Evolutionary conservation across 768 basidiomycete species (phyloP).

Genomic region (Pluteus cervinus): DNA sequence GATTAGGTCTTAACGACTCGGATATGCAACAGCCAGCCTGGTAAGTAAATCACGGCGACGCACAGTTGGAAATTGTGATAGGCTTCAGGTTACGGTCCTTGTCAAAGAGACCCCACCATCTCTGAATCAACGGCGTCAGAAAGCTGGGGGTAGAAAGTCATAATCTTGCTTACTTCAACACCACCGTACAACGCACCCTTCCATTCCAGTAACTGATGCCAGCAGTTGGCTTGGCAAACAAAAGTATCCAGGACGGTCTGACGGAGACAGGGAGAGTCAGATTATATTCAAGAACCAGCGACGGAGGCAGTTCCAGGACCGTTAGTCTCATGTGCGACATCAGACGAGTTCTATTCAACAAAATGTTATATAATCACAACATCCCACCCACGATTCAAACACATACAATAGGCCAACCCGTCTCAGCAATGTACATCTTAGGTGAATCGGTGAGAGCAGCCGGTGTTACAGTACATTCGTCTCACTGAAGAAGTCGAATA

Average conservation of each 20-base stretch:
- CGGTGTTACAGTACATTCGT: too few species aligned
- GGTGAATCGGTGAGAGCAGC: too few species aligned
- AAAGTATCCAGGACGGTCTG: constrained; percentile 81
- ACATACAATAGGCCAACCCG: constrained; percentile 70
- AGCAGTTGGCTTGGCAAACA: constrained; percentile 88
- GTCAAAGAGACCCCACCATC: constrained; percentile 45
- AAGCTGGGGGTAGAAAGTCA: too few species aligned
- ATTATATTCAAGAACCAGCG: constrained; percentile 47
- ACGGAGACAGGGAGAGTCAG: constrained; percentile 6
- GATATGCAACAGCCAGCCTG: too few species aligned
- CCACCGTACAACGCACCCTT: too few species aligned
- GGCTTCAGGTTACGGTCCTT: constrained; percentile 60
- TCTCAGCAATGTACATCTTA: constrained; percentile 91
- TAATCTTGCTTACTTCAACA: constrained; percentile 54
- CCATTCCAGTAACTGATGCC: too few species aligned
- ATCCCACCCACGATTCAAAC: too few species aligned
- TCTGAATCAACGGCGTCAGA: too few species aligned
- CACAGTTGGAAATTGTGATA: constrained; percentile 59
- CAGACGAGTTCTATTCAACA: constrained; percentile 47
- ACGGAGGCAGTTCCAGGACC: constrained; percentile 61
- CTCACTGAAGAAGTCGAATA: too few species aligned
- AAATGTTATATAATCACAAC: too few species aligned
- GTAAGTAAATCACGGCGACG: constrained; percentile 18
- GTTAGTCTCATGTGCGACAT: constrained; percentile 49
- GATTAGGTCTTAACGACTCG: too few species aligned